Percentiles rank a stretch among this genome's conserved stretches.
These are phyloP conservation scores for Chara braunii DNA, from an alignment of 139 green algal species.

Conservation along the genomic window DNA sequence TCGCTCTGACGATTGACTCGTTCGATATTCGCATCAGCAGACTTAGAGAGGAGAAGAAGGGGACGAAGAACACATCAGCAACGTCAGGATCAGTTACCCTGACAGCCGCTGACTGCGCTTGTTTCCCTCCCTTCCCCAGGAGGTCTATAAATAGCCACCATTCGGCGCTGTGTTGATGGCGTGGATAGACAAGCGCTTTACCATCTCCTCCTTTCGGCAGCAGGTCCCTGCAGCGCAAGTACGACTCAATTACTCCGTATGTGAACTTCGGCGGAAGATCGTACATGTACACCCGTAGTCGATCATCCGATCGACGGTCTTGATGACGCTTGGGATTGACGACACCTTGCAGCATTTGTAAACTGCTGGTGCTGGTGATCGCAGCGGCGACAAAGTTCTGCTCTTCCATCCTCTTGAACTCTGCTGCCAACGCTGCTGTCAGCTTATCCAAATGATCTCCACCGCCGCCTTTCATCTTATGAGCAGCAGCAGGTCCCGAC, in stretches of 20 bases:
- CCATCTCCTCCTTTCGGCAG: not conserved
- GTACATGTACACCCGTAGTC: slow-evolving; percentile 33
- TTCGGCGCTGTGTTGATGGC: slow-evolving; percentile 28
- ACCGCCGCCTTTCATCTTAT: too few relatives aligned
- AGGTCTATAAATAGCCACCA: slow-evolving; percentile 29
- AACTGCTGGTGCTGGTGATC: too few relatives aligned
- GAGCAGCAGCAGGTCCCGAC: too few relatives aligned
- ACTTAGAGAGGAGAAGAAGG: slow-evolving; percentile 31
- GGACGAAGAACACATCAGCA: slow-evolving; percentile 40
- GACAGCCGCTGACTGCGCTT: slow-evolving; percentile 1
- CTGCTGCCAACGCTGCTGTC: too few relatives aligned
- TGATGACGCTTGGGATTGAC: too few relatives aligned
- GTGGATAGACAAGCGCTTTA: slow-evolving; percentile 1
- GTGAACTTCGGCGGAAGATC: slow-evolving; percentile 30
- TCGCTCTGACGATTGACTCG: too few relatives aligned
- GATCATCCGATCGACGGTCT: too few relatives aligned
- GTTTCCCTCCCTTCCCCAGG: slow-evolving; percentile 4
- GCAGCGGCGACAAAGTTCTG: too few relatives aligned
- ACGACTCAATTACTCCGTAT: slow-evolving; percentile 8
- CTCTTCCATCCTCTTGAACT: too few relatives aligned
- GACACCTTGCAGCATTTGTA: too few relatives aligned
- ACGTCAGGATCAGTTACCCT: slow-evolving; percentile 19
- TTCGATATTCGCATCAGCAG: too few relatives aligned
- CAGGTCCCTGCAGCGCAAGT: not conserved
- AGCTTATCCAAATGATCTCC: too few relatives aligned